Conservation (phyloP, 306 rosid species). For the Canavalia gladiata region DNA sequence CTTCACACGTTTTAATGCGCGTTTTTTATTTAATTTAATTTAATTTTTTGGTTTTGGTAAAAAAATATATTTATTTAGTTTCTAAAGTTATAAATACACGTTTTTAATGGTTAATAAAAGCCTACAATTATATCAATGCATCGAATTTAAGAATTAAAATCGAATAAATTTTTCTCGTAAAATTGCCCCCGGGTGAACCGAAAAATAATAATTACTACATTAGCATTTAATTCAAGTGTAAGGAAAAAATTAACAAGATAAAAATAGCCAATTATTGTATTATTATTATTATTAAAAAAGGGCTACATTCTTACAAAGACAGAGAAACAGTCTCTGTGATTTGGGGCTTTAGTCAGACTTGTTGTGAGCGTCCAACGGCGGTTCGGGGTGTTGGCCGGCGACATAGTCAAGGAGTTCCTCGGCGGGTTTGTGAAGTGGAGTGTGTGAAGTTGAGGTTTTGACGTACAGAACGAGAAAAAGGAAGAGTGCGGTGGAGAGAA, state of each 20-base stretch:
- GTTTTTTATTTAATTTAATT: neutral
- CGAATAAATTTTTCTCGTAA: too few species aligned
- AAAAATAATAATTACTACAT: too few species aligned
- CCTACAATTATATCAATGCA: too few species aligned
- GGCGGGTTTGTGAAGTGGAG: constrained; percentile 52
- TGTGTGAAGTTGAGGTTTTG: constrained; percentile 46
- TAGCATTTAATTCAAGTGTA: neutral
- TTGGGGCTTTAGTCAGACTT: constrained; percentile 4
- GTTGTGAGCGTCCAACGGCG: constrained; percentile 41
- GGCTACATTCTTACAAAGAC: neutral
- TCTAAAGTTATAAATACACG: too few species aligned
- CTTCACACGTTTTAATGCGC: neutral
- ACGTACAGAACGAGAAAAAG: constrained; percentile 62
- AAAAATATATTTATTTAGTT: too few species aligned
- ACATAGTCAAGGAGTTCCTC: constrained; percentile 77
- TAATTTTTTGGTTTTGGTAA: too few species aligned
- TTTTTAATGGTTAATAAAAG: too few species aligned
- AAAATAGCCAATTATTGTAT: neutral
- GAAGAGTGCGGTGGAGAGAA: constrained; percentile 78
- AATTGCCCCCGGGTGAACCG: too few species aligned
- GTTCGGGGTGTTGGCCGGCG: constrained; percentile 64
- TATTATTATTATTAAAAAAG: neutral
- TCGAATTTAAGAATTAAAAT: too few species aligned
- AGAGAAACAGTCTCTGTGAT: neutral
- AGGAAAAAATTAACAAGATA: neutral